Conservation (phyloP, 768 basidiomycete species). For the Mycena olivaceomarginata region DNA sequence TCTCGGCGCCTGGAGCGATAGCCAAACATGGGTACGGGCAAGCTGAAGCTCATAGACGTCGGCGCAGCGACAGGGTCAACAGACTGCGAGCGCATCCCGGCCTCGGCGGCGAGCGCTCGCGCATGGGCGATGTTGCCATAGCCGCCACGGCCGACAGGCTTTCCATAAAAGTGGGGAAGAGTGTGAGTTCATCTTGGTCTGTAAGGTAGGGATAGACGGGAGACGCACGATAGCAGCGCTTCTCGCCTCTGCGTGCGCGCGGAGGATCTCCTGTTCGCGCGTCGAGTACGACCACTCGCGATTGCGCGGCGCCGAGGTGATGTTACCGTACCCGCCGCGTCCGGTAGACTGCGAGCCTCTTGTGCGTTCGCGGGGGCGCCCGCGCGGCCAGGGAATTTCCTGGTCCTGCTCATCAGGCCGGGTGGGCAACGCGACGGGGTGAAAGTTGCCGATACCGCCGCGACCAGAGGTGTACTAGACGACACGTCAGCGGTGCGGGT, state of each 20-base stretch:
- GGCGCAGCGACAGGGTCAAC: conserved; percentile 36
- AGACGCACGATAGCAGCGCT: conserved; percentile 35
- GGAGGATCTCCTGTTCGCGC: conserved; percentile 40
- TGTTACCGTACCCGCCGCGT: conserved; percentile 41
- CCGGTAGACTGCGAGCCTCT: conserved; percentile 34
- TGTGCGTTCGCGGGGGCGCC: conserved; percentile 32
- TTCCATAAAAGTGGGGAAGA: not conserved
- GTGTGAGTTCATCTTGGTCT: not conserved
- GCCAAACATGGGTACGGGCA: conserved; percentile 25
- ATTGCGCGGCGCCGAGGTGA: conserved; percentile 48
- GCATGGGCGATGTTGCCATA: conserved; percentile 40
- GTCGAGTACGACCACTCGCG: conserved; percentile 45
- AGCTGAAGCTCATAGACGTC: conserved; percentile 30
- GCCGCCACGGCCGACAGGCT: conserved; percentile 42
- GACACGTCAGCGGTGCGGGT: conserved; percentile 16
- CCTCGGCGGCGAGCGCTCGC: conserved; percentile 24
- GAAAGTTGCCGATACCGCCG: conserved; percentile 34
- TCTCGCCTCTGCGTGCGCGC: conserved; percentile 33
- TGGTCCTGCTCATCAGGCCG: conserved; percentile 1
- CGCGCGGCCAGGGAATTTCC: conserved; percentile 37
- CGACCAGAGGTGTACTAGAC: conserved; percentile 32
- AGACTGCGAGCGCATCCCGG: conserved; percentile 32
- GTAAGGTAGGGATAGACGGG: not conserved
- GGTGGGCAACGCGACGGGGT: not conserved
- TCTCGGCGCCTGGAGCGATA: not conserved